Evolutionary conservation across 2,329 filamentous ascomycete genomes (phyloP), one percentile per base, ranked within the genome.

Genomic region (Chalaropsis ovoidea): DNA sequence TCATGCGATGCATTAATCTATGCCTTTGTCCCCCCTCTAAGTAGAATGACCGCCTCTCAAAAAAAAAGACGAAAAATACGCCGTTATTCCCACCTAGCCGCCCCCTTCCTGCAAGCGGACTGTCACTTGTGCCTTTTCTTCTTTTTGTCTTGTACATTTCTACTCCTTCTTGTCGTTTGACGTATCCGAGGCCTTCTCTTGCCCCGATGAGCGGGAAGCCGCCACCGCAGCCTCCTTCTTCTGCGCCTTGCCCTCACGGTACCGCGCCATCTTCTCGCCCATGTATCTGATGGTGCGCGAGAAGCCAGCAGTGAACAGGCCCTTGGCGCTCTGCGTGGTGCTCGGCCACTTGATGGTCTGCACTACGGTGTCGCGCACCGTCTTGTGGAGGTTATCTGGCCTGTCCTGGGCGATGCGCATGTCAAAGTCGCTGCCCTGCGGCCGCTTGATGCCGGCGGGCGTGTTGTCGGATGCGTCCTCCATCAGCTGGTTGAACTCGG

Each of bases 341-440:
- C 90, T 94, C 0, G 94, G 92, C 94, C 94, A 97, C 65, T 85
- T 83, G 71, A 97, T 90, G 0, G 95, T 97, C 73, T 88, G 88
- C 72, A 86, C 87, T 72, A 99, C 92, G 49, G 91, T 88, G 45
- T 81, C 80, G 42, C 86, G 82, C 19, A 97, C 84, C 70, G 87
- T 86, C 31, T 83, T 78, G 52, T 81, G 81, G n/a, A 97, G 78
- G 70, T 88, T 83, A 22, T 81, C 78, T 0, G 83, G 75, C 47
- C 87, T 82, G 66, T 88, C 87, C 58, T 80, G 79, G 0, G 88
- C 91, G 70, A 99, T 94, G 22, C 90, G 84, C 70, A 82, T 85
- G 76, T 99, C 94, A 70, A 99, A 97, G 1, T 84, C 82, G 58
- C 91, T 90, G 11, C 89, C 93, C 70, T 93, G 83, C 67, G 88